These are phyloP conservation scores for Bacterosira constricta DNA, from an alignment of 108 stramenopile genomes.

Conservation along the genomic window DNA sequence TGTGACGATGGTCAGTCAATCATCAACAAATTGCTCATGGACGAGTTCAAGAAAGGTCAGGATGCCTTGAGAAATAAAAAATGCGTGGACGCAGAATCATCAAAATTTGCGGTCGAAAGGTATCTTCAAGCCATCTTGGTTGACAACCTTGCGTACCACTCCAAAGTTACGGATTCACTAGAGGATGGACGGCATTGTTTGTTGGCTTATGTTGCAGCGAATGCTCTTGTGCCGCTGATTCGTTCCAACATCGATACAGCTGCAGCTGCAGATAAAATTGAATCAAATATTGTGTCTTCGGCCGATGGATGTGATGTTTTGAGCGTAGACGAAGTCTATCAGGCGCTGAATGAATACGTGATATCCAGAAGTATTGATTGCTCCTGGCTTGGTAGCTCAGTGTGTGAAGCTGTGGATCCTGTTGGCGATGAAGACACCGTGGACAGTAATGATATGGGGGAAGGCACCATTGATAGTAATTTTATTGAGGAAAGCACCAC, in stretches of 20 bases:
- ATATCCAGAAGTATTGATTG: constrained; percentile 29
- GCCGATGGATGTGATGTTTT: not conserved
- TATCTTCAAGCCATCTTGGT: constrained; percentile 33
- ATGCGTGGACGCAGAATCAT: constrained; percentile 17
- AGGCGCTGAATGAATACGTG: constrained; percentile 27
- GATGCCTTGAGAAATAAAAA: not conserved
- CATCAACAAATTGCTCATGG: constrained; percentile 30
- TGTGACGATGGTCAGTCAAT: constrained; percentile 55
- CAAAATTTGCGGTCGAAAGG: constrained; percentile 14
- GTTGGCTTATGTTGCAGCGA: constrained; percentile 25
- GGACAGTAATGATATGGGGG: no score
- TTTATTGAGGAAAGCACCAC: no score
- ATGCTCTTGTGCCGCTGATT: constrained; percentile 36
- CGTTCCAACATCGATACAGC: constrained; percentile 4
- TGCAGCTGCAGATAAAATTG: constrained; percentile 21
- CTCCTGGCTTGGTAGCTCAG: constrained; percentile 27
- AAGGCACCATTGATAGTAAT: no score
- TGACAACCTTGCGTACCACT: constrained; percentile 35
- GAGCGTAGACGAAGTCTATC: constrained; percentile 23
- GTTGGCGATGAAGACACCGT: constrained; percentile 4
- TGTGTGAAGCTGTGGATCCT: constrained; percentile 12
- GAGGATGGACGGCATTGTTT: constrained; percentile 19
- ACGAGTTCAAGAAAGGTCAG: constrained; percentile 22
- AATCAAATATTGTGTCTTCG: constrained; percentile 14
- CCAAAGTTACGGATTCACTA: not conserved